Base-by-base conservation (phyloP, 148 eudicot species). In the Chenopodium suecicum region DNA sequence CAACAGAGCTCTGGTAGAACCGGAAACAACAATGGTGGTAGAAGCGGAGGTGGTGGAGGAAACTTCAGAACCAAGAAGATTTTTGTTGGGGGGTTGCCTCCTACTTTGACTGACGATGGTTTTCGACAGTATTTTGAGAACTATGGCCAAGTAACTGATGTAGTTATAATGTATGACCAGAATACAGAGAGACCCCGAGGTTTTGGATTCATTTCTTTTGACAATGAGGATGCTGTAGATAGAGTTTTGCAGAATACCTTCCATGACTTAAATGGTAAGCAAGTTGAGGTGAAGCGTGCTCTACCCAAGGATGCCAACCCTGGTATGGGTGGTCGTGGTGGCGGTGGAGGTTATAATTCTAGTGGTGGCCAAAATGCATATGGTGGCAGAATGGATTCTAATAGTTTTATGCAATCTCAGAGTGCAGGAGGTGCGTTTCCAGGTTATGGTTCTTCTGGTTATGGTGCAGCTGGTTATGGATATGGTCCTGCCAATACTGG, bases 281-380 rank as follows among this genome's bases (percentile, higher is more conserved):
- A 92, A 81, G 99, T 95, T 76, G 99, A 95, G 86, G 99, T 95
- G 82, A 95, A 95, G 84, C 90, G 94, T 25, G 99, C 99, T 76
- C 90, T 92, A 70, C 99, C 99, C 44, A 95, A 95, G 84, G 99
- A 95, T 82, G 91, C 95, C 70, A 91, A 91, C 81, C 91, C 98
- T 70, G 91, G 94, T 37, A 91, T 88, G 66, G 83, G 85, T 80
- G 90, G 85, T 48, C 92, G 97, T 83, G 93, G 97, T 44, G 87
- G 89, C 20, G 89, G 91, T 48, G 88, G 90, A 82, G 97, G 98
- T 47, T 93, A 90, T 81, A 89, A 89, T 73, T 89, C 94, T 81
- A 82, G 90, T 67, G 97, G 94, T 34, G 92, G 86, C 74, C 86
- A 90, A 8, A 87, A 83, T 86, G 83, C 94, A 77, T 93, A 90